Conservation (phyloP, 495 filamentous ascomycete species). For the Sphaerosporella brunnea region DNA sequence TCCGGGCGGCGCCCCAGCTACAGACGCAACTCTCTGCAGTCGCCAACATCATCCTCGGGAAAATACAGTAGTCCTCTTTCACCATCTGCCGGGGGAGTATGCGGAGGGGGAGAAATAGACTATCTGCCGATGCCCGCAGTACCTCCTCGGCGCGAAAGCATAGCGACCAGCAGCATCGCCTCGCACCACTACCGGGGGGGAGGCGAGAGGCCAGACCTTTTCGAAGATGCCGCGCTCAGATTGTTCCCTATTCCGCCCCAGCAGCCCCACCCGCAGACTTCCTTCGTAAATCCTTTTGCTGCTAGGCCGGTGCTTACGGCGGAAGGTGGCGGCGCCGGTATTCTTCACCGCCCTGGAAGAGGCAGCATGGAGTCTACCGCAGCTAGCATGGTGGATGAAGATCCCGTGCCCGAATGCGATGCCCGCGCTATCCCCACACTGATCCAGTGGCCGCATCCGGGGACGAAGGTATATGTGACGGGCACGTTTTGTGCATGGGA, state of each 20-base stretch:
- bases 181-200: no score
- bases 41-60: background rate
- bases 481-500: conserved; percentile 95
- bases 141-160: conserved; percentile 6
- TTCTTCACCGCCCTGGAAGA: conserved; percentile 9
- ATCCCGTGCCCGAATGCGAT: conserved; percentile 49
- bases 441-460: conserved; percentile 63
- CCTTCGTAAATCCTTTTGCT: background rate
- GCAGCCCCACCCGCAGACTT: no score
- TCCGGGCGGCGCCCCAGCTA: background rate
- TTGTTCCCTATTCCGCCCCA: conserved; percentile 5
- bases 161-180: no score
- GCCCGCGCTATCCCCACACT: conserved; percentile 55
- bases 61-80: no score
- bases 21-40: conserved; percentile 2
- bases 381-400: conserved; percentile 60
- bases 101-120: no score
- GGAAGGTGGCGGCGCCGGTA: no score
- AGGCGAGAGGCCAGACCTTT: no score
- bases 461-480: conserved; percentile 74
- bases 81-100: no score
- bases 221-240: conserved; percentile 5
- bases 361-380: conserved; percentile 34
- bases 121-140: no score
- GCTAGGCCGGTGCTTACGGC: no score